phyloP scores from a whole-genome alignment of 345 rosid genomes.

The Populus ilicifolia region DNA sequence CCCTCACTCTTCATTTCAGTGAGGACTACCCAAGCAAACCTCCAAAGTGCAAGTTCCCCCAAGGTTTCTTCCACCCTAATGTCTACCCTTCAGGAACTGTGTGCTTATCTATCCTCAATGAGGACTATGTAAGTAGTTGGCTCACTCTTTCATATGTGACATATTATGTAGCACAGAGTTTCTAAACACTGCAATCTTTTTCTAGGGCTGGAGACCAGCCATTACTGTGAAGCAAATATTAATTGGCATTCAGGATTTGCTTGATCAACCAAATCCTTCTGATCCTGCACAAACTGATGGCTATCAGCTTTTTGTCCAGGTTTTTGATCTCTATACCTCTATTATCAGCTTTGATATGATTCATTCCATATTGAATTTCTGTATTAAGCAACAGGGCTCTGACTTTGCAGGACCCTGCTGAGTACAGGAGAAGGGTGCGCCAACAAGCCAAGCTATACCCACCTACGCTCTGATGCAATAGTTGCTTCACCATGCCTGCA shows the following conservation, averaged over 20 bases:
- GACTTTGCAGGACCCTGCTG: constrained; percentile 52
- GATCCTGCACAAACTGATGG: constrained; percentile 12
- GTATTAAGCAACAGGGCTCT: background rate
- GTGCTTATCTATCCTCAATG: constrained; percentile 6
- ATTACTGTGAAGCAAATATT: constrained; percentile 6
- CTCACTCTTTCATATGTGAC: background rate
- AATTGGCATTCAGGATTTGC: constrained; percentile 10
- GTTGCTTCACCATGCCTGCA: background rate
- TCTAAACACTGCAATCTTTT: background rate
- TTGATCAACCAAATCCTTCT: constrained; percentile 1
- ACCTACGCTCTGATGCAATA: background rate
- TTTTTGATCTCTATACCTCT: background rate
- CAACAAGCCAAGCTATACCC: constrained; percentile 82
- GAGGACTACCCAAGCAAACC: constrained; percentile 11
- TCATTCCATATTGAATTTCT: background rate
- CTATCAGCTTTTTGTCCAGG: constrained; percentile 2
- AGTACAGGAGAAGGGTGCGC: constrained; percentile 74
- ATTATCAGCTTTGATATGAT: background rate
- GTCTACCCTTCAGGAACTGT: constrained; percentile 9
- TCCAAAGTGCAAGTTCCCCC: constrained; percentile 10
- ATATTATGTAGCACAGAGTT: background rate
- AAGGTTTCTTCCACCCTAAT: background rate
- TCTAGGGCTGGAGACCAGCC: constrained; percentile 8
- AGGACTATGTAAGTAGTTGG: background rate
- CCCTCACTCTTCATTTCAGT: background rate